Conservation (phyloP, 768 basidiomycete species). For the Agrocybe chaxingu region DNA sequence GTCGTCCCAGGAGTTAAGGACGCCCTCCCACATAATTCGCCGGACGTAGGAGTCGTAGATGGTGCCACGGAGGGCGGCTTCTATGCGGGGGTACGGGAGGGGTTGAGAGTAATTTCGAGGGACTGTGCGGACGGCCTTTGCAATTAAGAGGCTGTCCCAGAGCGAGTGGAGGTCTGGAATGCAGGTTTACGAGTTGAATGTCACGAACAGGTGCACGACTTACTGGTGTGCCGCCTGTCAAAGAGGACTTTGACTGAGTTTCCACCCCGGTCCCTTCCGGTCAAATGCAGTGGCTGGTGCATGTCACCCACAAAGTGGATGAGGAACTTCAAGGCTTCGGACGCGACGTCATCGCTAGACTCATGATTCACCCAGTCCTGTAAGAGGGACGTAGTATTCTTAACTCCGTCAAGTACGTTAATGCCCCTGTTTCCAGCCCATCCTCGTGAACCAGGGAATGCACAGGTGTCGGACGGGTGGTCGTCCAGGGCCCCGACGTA, state of each 20-base stretch:
- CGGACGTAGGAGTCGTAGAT: constrained; percentile 90
- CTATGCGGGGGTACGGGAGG: constrained; percentile 65
- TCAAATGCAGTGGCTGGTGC: constrained; percentile 92
- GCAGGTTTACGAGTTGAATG: not conserved
- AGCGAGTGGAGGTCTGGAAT: constrained; percentile 75
- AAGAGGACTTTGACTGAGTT: constrained; percentile 77
- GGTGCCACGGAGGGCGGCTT: constrained; percentile 63
- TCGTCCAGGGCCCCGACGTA: constrained; percentile 76
- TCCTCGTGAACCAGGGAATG: constrained; percentile 71
- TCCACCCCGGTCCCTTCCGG: constrained; percentile 84
- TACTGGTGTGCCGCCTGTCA: constrained; percentile 69
- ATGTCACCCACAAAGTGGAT: constrained; percentile 92
- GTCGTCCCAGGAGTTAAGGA: constrained; percentile 63
- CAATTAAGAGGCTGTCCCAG: constrained; percentile 84
- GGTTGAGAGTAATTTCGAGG: constrained; percentile 75
- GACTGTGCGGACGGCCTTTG: constrained; percentile 74
- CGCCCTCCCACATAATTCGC: constrained; percentile 82
- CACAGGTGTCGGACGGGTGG: constrained; percentile 71
- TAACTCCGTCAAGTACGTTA: constrained; percentile 77
- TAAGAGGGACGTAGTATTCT: constrained; percentile 70
- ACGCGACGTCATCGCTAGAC: constrained; percentile 36
- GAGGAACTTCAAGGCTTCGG: constrained; percentile 88
- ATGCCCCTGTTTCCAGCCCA: constrained; percentile 54
- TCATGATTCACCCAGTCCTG: constrained; percentile 41
- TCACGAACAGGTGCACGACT: constrained; percentile 18